Evolutionary conservation across 768 basidiomycete genomes (phyloP).

Genomic region (Imleria badia): DNA sequence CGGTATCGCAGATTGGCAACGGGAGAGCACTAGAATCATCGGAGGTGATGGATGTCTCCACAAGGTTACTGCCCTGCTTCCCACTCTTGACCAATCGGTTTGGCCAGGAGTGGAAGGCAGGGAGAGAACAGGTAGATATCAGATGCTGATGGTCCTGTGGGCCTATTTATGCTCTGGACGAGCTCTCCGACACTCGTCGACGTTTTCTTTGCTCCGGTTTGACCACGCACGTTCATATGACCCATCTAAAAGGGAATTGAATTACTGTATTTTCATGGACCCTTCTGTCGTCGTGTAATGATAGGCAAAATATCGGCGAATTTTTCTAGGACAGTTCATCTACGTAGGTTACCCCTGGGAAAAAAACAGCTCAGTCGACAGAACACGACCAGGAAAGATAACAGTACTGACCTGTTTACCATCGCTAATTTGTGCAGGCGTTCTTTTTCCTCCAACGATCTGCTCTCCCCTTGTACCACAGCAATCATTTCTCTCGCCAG

Average conservation of each 20-base stretch:
- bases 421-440: slow-evolving; percentile 68
- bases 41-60: neutral
- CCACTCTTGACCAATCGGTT: neutral
- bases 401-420: slow-evolving; percentile 65
- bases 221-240: neutral
- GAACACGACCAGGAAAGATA: neutral
- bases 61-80: neutral
- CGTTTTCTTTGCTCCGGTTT: neutral
- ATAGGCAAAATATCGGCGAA: neutral
- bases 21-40: no score
- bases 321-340: slow-evolving; percentile 2
- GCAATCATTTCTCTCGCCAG: slow-evolving; percentile 78
- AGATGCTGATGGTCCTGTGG: neutral
- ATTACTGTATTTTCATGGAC: neutral
- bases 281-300: neutral
- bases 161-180: neutral
- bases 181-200: neutral
- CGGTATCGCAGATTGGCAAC: no score
- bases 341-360: slow-evolving; percentile 23
- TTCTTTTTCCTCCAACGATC: slow-evolving; percentile 59
- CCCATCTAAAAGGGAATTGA: neutral
- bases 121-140: neutral
- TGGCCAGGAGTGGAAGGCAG: neutral
- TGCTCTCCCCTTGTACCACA: slow-evolving; percentile 61
- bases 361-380: slow-evolving; percentile 4